Percentiles rank a stretch among this genome's conserved stretches.
Conservation (phyloP, 2,329 filamentous ascomycete species). For the Paraconiothyrium sp. region DNA sequence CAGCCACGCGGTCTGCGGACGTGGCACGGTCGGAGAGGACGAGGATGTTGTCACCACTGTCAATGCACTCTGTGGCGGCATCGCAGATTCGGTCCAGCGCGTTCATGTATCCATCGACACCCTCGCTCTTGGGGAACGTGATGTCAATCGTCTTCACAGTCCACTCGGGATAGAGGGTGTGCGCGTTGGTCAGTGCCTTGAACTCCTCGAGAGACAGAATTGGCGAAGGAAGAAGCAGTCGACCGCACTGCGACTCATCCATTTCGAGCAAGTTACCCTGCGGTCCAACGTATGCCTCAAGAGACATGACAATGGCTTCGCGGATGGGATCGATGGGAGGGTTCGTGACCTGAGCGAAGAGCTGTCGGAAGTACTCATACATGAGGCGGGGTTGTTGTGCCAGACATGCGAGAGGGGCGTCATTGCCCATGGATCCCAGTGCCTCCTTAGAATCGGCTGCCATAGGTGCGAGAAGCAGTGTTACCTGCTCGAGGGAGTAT, state of each 20-base stretch:
- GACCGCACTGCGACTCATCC: conserved; percentile 86
- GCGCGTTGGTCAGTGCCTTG: conserved; percentile 84
- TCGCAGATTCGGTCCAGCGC: conserved; percentile 90
- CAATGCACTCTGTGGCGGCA: conserved; percentile 82
- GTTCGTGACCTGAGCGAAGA: conserved; percentile 98
- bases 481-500: conserved; percentile 95
- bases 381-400: conserved; percentile 88
- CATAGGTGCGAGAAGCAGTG: conserved; percentile 91
- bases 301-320: conserved; percentile 97
- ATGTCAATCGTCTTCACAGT: conserved; percentile 90
- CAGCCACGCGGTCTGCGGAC: conserved; percentile 80
- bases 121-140: conserved; percentile 88
- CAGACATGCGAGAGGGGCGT: conserved; percentile 90
- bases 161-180: conserved; percentile 78
- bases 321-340: conserved; percentile 96
- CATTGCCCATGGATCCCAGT: conserved; percentile 96
- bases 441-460: conserved; percentile 97
- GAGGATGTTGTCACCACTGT: conserved; percentile 84
- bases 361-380: conserved; percentile 96
- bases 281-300: conserved; percentile 95
- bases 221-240: conserved; percentile 86
- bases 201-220: conserved; percentile 91
- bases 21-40: conserved; percentile 90
- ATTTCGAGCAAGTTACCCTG: conserved; percentile 96
- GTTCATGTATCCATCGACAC: conserved; percentile 82